phyloP scores from a whole-genome alignment of 768 basidiomycete species.

The Termitomyces sp. region DNA sequence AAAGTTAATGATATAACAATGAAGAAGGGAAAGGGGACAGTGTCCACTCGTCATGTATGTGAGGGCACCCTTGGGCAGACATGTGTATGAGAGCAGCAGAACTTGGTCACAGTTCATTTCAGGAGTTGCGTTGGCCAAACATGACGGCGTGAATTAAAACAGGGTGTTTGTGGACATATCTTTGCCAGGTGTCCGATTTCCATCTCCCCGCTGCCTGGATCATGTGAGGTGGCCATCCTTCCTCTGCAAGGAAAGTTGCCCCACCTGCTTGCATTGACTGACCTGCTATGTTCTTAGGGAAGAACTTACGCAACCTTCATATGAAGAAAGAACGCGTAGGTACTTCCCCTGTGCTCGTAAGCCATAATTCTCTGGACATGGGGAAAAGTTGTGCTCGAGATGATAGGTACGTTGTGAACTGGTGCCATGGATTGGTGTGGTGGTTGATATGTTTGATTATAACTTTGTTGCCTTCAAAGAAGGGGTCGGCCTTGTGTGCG shows the following conservation, averaged over 20 bases:
- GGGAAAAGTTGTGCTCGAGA: background rate
- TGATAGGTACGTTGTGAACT: background rate
- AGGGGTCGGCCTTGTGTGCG: background rate
- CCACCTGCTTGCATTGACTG: too few relatives aligned
- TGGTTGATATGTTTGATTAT: accelerated
- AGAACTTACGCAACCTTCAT: background rate
- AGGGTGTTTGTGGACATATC: background rate
- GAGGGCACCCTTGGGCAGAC: too few relatives aligned
- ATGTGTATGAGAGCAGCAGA: too few relatives aligned
- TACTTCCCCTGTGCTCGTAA: too few relatives aligned
- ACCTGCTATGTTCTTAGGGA: too few relatives aligned
- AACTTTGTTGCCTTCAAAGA: background rate
- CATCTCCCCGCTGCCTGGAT: background rate
- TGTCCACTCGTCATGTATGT: too few relatives aligned
- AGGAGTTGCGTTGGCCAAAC: too few relatives aligned
- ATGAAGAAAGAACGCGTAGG: background rate
- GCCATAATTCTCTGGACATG: background rate
- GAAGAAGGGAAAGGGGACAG: too few relatives aligned
- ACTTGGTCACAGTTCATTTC: too few relatives aligned
- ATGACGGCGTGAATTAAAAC: background rate
- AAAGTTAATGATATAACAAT: too few relatives aligned
- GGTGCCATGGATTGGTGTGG: background rate
- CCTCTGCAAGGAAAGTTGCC: background rate
- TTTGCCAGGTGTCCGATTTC: background rate
- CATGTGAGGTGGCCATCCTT: background rate